Base-by-base conservation (phyloP, 768 basidiomycete genomes). In the Amanita fuliginea region DNA sequence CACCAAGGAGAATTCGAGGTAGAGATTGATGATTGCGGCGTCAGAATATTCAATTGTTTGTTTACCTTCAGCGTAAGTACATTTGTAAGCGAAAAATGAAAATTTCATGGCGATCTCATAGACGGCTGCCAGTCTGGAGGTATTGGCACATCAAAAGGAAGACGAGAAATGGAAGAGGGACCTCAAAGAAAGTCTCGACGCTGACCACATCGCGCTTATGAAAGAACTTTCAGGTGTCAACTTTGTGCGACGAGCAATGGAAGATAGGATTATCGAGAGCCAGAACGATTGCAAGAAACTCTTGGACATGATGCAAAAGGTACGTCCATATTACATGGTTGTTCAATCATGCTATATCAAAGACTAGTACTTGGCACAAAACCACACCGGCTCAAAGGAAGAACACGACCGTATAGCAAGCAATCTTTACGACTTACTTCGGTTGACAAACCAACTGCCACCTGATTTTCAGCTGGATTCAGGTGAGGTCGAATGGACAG, bases 271-370 rank as follows among this genome's bases (percentile, higher is more conserved):
- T 28, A 55, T 69, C 28, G 52, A 59, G 44, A 66, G 66, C 33
- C 62, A 65, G 40, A 51, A 58, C n/a, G 60, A 61, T 16, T 64
- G 69, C 53, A 60, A 58, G 33, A 53, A 62, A 28, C 62, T 79
- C 42, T 77, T 78, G 76, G 44, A 47, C 8, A 54, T 77, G 54
- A 71, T 79, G 68, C 77, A 80, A 57, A 64, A 67, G 52, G 77
- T 75, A 28, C 35, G 57, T 26, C 32, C 16, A 19, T 33, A 5
- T 19, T 24, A 7, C 46, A 35, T 24, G 21, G 4, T 16, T 36
- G 14, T 9, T 32, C 6, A 24, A 28, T 14, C 18, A 4, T 46
- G 10, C 22, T 4, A 43, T 32, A 52, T 33, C 35, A 36, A 45
- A 13, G 16, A 26, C 26, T 53, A 70, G 68, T 46, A 65, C 8